Conservation (phyloP, 2,329 filamentous ascomycete genomes). For the Penicillium freii region DNA sequence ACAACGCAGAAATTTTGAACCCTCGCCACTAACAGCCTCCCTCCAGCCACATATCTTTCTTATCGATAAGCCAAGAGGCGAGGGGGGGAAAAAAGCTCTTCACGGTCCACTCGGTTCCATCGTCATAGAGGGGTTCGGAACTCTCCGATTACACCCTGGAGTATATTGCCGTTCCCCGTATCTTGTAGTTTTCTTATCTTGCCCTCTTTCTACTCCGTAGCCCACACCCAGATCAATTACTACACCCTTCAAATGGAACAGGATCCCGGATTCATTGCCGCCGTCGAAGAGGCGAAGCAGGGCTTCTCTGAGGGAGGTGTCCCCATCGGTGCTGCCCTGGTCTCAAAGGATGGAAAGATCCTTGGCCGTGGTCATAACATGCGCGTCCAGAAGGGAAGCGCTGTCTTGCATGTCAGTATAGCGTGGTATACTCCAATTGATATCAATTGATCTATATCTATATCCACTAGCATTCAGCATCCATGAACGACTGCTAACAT, state of each 20-base stretch:
- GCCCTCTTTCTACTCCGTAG: neutral
- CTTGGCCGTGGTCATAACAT: slow-evolving; percentile 72
- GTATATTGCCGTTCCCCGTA: neutral
- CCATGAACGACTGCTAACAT: neutral
- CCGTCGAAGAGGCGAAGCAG: slow-evolving; percentile 57
- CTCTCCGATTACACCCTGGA: slow-evolving; percentile 10
- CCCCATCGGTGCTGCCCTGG: slow-evolving; percentile 60
- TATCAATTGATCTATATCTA: neutral
- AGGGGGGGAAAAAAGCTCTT: slow-evolving; percentile 14
- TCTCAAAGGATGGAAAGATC: slow-evolving; percentile 67
- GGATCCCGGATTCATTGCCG: slow-evolving; percentile 56
- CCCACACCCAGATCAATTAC: neutral
- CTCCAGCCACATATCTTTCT: slow-evolving; percentile 11
- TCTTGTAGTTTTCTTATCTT: neutral
- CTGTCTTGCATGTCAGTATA: slow-evolving; percentile 65
- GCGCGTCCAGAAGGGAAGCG: slow-evolving; percentile 69
- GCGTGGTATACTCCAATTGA: neutral
- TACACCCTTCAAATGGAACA: slow-evolving; percentile 31
- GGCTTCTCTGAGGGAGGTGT: slow-evolving; percentile 58
- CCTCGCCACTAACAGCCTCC: slow-evolving; percentile 12
- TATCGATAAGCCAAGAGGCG: slow-evolving; percentile 28
- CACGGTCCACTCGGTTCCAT: slow-evolving; percentile 8
- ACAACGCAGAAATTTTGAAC: slow-evolving; percentile 1
- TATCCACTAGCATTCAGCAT: neutral
- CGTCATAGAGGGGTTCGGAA: slow-evolving; percentile 15